Conservation (phyloP, 805 yeast species). For the Cyberlindnera sargentensis region DNA sequence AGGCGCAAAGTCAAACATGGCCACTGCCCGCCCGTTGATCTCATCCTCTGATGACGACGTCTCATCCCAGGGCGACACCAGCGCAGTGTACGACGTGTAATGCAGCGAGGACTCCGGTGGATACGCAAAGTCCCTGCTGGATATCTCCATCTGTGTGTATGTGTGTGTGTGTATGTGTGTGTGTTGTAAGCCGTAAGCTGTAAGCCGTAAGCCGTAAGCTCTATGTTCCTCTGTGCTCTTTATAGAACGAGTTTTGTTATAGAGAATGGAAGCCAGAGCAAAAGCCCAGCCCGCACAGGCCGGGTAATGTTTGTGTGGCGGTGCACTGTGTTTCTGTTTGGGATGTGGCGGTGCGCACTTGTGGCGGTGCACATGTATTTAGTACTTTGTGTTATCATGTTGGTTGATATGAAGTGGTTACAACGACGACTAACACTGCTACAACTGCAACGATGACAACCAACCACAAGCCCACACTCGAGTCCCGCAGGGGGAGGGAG, state of each 20-base stretch:
- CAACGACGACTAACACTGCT: too few species aligned
- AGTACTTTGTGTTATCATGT: too few species aligned
- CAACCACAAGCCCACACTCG: slow-evolving; percentile 65
- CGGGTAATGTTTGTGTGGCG: too few species aligned
- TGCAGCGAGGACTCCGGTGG: slow-evolving; percentile 61
- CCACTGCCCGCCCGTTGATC: slow-evolving; percentile 63
- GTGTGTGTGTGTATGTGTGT: slow-evolving; percentile 2
- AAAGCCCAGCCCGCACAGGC: too few species aligned
- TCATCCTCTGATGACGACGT: slow-evolving; percentile 26
- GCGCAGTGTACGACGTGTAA: slow-evolving; percentile 32
- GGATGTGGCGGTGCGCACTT: too few species aligned
- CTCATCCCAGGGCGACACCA: slow-evolving; percentile 13
- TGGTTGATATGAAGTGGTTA: too few species aligned
- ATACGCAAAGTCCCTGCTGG: slow-evolving; percentile 81
- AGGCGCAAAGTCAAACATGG: slow-evolving; percentile 82
- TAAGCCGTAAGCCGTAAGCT: too few species aligned
- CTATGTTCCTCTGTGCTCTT: too few species aligned
- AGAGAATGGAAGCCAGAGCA: background rate
- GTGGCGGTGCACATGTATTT: too few species aligned
- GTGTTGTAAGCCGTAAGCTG: background rate
- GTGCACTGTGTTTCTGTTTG: too few species aligned
- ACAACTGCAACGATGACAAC: slow-evolving; percentile 42
- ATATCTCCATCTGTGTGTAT: slow-evolving; percentile 24
- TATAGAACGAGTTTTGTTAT: too few species aligned
- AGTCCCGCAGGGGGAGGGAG: slow-evolving; percentile 49